Evolutionary conservation across 176 grass and related monocot species (phyloP).

Genomic region (Rhipidocladum racemiflorum): DNA sequence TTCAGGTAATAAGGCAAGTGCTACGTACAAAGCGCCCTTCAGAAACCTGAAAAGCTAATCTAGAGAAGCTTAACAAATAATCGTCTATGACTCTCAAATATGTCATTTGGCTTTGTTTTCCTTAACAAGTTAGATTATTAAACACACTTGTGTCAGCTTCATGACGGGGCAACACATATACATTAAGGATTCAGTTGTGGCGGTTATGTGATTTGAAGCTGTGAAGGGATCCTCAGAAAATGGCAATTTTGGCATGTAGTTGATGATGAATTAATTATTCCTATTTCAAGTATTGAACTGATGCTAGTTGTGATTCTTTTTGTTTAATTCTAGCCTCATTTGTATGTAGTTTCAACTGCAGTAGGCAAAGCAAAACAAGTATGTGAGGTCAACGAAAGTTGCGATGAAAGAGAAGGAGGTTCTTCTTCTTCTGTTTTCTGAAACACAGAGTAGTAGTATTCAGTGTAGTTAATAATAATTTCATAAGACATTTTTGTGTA

Average conservation of each 20-base stretch:
- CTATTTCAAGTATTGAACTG: not conserved
- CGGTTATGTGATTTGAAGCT: not conserved
- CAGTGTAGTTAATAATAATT: not conserved
- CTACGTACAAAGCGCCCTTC: constrained; percentile 4
- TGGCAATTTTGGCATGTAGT: not conserved
- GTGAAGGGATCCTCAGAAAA: constrained; percentile 27
- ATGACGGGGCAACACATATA: constrained; percentile 16
- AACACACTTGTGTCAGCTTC: constrained; percentile 23
- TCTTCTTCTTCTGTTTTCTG: not conserved
- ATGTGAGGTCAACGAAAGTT: not conserved
- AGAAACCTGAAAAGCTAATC: constrained; percentile 15
- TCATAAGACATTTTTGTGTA: not conserved
- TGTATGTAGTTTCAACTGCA: not conserved
- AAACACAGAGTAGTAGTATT: not conserved
- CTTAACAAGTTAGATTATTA: not conserved
- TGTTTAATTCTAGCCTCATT: not conserved
- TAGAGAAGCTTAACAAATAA: not conserved
- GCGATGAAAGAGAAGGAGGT: not conserved
- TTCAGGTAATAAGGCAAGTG: constrained; percentile 9
- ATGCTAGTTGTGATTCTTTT: not conserved
- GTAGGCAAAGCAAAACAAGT: not conserved
- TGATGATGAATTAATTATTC: not conserved
- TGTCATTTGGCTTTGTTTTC: not conserved
- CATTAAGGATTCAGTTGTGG: not conserved
- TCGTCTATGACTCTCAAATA: not conserved